Evolutionary conservation across 805 yeast species (phyloP).

Genomic region (Starmerella asiatica): DNA sequence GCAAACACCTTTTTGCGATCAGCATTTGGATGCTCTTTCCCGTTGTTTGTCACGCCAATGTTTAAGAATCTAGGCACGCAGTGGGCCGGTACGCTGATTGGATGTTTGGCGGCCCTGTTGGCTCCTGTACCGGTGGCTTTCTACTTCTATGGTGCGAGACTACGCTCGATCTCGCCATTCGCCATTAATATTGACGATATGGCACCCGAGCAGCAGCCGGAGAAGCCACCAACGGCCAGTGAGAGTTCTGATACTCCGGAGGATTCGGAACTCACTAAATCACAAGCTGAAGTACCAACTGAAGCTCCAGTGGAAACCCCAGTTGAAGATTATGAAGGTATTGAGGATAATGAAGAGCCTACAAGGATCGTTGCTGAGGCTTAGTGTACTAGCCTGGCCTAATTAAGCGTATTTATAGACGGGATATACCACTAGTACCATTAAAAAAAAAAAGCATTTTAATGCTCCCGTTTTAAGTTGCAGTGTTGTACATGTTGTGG

Average conservation of each 20-base stretch:
- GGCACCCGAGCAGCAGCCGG: background rate
- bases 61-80: conserved; percentile 52
- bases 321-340: background rate
- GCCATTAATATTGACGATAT: conserved; percentile 30
- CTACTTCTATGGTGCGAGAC: conserved; percentile 40
- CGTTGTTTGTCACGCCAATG: conserved; percentile 60
- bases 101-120: conserved; percentile 43
- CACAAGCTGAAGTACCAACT: background rate
- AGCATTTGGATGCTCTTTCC: conserved; percentile 55
- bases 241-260: background rate
- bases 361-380: too few relatives aligned
- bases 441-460: too few relatives aligned
- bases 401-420: too few relatives aligned
- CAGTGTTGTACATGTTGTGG: too few relatives aligned
- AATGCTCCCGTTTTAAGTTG: too few relatives aligned
- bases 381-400: too few relatives aligned
- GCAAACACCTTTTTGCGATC: conserved; percentile 62
- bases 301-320: too few relatives aligned
- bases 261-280: background rate
- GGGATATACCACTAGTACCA: too few relatives aligned
- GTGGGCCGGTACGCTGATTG: conserved; percentile 68
- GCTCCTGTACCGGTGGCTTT: conserved; percentile 60
- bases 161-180: conserved; percentile 46
- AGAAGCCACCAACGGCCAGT: background rate
- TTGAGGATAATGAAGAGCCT: background rate